Base-by-base conservation (phyloP, 805 yeast genomes). In the Suhomyces sp. region DNA sequence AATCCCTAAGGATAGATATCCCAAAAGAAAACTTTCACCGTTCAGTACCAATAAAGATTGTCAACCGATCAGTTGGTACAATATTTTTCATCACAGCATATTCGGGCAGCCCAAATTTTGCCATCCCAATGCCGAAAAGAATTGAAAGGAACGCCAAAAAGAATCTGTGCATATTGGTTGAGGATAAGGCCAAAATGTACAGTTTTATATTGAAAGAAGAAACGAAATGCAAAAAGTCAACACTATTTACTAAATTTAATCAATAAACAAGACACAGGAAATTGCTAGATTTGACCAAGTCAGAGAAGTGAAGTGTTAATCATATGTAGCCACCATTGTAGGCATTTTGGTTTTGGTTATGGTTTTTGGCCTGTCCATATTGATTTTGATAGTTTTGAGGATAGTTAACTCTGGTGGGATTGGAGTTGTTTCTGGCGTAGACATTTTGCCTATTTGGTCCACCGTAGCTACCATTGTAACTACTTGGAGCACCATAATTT, bases 21-120 rank as follows among this genome's bases (percentile, higher is more conserved):
- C 10, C 52, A 48, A 43, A 12, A 24, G 35, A 31, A 43, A 47
- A 22, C 15, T 21, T 17, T 49, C 54, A 2, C 24, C 49, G 6
- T 55, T 50, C 39, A 46, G 53, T n/a, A 39, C 33, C 27, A 59
- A 63, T 1, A 60, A 59, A 19, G 68, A 68, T 24, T 81, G 84
- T 63, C 77, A 72, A 24, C 75, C 75, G 3, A 72, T 81, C 9
- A 80, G 83, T 0, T 80, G 84, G 84, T 73, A 62, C 55, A 79
- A 75, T 51, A 73, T 80, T 0, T 76, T 81, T 54, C 81, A 73
- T 54, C 78, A 77, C 51, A 72, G 80, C 48, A 66, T 80, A 6
- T 80, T 79, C 59, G 84, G 83, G 0, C 74, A 71, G 46, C 78
- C 78, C 9, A 66, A 69, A 25, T 69, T 72, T 52, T 72, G 77